Evolutionary conservation across 2,329 filamentous ascomycete genomes (phyloP), one percentile per base, ranked within the genome.

Genomic region (Fusarium torreyae): DNA sequence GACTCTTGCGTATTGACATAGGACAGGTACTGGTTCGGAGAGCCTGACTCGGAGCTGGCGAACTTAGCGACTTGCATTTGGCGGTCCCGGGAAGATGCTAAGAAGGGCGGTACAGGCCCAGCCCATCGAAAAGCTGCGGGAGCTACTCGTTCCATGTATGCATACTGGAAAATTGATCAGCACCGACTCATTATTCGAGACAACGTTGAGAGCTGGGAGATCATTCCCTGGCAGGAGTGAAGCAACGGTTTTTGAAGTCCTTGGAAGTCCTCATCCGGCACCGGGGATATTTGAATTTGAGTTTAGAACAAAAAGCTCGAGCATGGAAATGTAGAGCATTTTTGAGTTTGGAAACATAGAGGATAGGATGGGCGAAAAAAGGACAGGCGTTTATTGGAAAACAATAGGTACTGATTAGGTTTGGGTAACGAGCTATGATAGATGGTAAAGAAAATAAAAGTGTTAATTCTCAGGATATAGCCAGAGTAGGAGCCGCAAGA

Each of bases 11-110:
- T 54, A 52, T 73, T 76, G 58, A 75, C 69, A 55, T 26, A 33
- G 18, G 44, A 46, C 68, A 90, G 88, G 79, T 97, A 98, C 80
- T 97, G 94, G 94, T 97, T 97, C 78, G 93, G 94, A 3, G 84
- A 82, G 34, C 90, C 91, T 20, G 89, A 97, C 80, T 82, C 78
- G 43, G 84, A 91, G 52, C 86, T 91, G 66, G 85, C 88, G 75
- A 97, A 97, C 81, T 80, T 98, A 74, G 94, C 94, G 43, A 97
- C 94, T 49, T 94, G 89, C 78, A 77, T 92, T 63, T 92, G 89
- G 89, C 83, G 88, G 68, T 86, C 85, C 33, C 82, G 84, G 43
- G 82, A 86, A 40, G 88, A 91, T 75, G 89, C 89, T 38, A 83
- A 81, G 71, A 83, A 83, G 67, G 89, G 88, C 61, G 88, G 88